Percentiles rank a stretch among this genome's conserved stretches.
phyloP scores from a whole-genome alignment of 176 grass and related monocot genomes.

The Rhipidocladum racemiflorum region DNA sequence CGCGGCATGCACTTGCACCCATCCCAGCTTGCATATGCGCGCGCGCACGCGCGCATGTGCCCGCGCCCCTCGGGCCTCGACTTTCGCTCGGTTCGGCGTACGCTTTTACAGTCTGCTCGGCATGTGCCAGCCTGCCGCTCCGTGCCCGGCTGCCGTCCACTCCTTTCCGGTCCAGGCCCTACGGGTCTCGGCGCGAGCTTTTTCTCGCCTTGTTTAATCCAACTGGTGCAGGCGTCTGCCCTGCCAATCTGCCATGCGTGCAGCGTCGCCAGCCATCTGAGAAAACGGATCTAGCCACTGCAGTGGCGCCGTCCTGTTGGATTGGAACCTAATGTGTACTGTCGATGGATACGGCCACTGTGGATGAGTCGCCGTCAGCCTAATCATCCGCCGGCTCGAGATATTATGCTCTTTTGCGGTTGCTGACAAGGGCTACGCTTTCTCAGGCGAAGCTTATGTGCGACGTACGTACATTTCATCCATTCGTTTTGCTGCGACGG shows the following conservation, averaged over 20 bases:
- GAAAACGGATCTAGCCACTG: slow-evolving; percentile 2
- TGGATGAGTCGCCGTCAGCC: slow-evolving; percentile 21
- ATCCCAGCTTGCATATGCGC: not conserved
- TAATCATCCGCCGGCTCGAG: slow-evolving; percentile 32
- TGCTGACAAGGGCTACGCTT: not conserved
- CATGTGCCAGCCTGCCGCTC: not conserved
- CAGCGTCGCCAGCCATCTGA: not conserved
- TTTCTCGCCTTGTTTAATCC: slow-evolving; percentile 46
- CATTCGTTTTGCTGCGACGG: not conserved
- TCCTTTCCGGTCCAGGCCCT: slow-evolving; percentile 27
- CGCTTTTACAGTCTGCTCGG: slow-evolving; percentile 3
- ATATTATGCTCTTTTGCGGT: not conserved
- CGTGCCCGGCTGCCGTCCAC: slow-evolving; percentile 23
- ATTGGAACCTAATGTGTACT: not conserved
- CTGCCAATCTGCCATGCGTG: not conserved
- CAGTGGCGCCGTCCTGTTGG: not conserved
- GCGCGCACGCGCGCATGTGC: slow-evolving; percentile 13
- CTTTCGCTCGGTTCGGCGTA: not conserved
- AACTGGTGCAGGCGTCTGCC: not conserved
- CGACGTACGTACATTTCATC: not conserved
- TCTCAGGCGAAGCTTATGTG: not conserved
- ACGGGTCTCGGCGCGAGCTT: not conserved
- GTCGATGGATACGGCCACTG: not conserved
- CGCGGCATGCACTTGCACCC: not conserved
- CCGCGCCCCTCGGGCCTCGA: slow-evolving; percentile 8